Evolutionary conservation across 495 filamentous ascomycete species (phyloP).

Genomic region (Ramalina peruviana): DNA sequence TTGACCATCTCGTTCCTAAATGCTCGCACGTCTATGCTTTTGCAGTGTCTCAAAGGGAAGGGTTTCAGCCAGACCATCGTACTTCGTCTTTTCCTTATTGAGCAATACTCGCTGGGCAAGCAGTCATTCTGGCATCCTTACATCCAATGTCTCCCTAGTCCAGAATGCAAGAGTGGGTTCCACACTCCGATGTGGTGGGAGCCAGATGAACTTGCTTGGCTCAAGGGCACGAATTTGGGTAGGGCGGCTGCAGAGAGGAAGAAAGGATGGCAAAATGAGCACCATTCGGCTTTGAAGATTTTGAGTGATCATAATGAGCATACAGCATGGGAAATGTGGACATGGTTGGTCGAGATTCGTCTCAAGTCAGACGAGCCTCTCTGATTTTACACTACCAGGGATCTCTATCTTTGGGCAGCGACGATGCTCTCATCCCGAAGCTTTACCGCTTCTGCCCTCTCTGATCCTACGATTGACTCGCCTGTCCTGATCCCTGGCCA

Average conservation of each 20-base stretch:
- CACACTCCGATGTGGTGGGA: constrained; percentile 46
- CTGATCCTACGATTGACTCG: not conserved
- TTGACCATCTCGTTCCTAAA: constrained; percentile 12
- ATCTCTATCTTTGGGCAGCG: constrained; percentile 50
- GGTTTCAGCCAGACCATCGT: not conserved
- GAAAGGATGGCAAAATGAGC: constrained; percentile 35
- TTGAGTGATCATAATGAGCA: constrained; percentile 12
- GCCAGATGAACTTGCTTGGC: constrained; percentile 40
- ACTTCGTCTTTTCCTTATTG: constrained; percentile 40
- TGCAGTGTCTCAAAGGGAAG: not conserved
- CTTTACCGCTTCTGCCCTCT: constrained; percentile 22
- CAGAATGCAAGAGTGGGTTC: constrained; percentile 24
- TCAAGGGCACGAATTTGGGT: constrained; percentile 46
- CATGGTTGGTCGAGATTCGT: constrained; percentile 26
- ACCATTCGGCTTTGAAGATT: constrained; percentile 24
- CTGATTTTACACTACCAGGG: constrained; percentile 28
- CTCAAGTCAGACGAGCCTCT: not conserved
- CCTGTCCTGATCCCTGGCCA: constrained; percentile 46
- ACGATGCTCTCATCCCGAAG: constrained; percentile 46
- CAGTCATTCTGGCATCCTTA: constrained; percentile 52
- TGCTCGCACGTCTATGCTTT: not conserved
- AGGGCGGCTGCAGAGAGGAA: constrained; percentile 30
- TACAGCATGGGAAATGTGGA: constrained; percentile 18
- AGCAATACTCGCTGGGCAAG: constrained; percentile 35
- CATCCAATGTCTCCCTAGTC: constrained; percentile 40